Percentiles rank a stretch among this genome's conserved stretches.
These are phyloP conservation scores for Oryza officinalis DNA, from an alignment of 176 grass and related monocot species.

Conservation along the genomic window DNA sequence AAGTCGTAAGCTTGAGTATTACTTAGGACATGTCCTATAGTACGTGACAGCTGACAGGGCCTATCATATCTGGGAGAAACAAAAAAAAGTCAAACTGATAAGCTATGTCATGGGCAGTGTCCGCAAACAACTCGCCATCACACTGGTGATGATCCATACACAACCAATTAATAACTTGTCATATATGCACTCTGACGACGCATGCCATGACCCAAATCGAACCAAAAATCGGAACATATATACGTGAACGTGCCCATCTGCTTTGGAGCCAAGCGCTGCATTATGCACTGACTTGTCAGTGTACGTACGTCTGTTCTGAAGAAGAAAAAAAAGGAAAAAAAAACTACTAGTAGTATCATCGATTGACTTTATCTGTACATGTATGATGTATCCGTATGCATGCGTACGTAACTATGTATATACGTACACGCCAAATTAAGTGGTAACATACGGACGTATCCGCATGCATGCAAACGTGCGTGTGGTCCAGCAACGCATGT, in stretches of 20 bases:
- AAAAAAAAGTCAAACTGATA: neutral
- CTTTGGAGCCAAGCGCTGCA: neutral
- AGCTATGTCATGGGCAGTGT: neutral
- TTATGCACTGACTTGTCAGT: constrained; percentile 16
- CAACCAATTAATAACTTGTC: neutral
- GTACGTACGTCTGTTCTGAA: neutral
- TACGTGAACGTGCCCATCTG: neutral
- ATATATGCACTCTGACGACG: neutral
- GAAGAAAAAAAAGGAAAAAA: neutral
- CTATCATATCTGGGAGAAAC: neutral
- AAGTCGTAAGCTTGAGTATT: no score
- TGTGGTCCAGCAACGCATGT: neutral
- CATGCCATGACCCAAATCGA: neutral
- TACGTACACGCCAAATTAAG: neutral
- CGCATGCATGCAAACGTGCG: neutral
- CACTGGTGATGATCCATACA: neutral
- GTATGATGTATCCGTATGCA: neutral
- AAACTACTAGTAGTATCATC: neutral
- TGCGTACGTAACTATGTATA: neutral
- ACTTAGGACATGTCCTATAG: neutral
- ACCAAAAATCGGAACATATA: neutral
- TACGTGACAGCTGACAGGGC: neutral
- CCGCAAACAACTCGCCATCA: neutral
- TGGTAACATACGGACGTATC: neutral
- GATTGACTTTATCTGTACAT: neutral